A percentile compares a stretch with the other conserved stretches of the same genome.
Evolutionary conservation across 345 rosid species (phyloP).

Genomic region (Mercurialis annua): DNA sequence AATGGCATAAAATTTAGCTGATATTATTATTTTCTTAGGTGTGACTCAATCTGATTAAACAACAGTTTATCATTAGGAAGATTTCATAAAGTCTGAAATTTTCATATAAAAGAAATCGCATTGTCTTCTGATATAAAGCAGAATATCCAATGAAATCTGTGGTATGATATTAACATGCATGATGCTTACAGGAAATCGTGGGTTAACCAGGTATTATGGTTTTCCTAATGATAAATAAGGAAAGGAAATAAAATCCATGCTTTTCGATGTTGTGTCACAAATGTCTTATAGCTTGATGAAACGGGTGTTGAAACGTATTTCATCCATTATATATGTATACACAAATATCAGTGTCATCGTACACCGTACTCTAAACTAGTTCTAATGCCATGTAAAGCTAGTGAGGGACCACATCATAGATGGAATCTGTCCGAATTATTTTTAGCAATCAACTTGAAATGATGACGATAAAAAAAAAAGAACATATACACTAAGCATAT

Average conservation of each 20-base stretch:
- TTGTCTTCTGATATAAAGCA: no score
- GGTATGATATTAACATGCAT: no score
- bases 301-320: background rate
- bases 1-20: background rate
- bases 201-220: background rate
- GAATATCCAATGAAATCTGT: no score
- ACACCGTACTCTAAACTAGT: constrained; percentile 7
- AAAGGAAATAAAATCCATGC: background rate
- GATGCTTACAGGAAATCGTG: background rate
- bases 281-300: background rate
- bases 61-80: background rate
- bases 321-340: background rate
- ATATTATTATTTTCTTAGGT: no score
- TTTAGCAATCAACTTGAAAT: constrained; percentile 20
- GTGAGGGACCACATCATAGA: constrained; percentile 29
- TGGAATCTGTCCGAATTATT: constrained; percentile 26
- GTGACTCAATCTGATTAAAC: background rate
- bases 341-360: background rate
- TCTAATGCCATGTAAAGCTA: constrained; percentile 23
- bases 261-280: background rate
- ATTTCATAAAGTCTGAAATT: no score
- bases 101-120: no score
- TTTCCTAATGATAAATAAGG: background rate
- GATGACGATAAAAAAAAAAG: constrained; percentile 11
- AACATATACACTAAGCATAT: constrained; percentile 1